These are phyloP conservation scores for Postia placenta DNA, from an alignment of 768 basidiomycete genomes.

Conservation along the genomic window DNA sequence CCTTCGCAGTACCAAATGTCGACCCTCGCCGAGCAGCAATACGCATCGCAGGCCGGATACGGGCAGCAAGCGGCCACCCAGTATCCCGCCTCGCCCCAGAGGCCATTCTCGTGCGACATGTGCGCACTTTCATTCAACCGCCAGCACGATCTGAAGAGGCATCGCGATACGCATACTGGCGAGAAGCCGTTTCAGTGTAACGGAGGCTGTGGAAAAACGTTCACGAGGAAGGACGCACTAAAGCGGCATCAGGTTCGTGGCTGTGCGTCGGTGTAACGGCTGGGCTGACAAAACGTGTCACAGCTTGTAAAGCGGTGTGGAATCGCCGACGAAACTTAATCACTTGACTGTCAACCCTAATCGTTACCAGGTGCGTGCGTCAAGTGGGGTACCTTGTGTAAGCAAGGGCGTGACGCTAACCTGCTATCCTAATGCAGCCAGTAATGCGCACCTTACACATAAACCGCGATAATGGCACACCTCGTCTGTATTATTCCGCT, in stretches of 20 bases:
- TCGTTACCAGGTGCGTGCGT: background rate
- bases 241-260: slow-evolving; percentile 74
- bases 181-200: slow-evolving; percentile 83
- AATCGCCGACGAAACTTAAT: slow-evolving; percentile 46
- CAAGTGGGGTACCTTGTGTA: too few relatives aligned
- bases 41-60: slow-evolving; percentile 18
- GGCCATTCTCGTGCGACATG: slow-evolving; percentile 38
- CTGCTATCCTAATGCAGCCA: too few relatives aligned
- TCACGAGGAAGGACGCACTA: slow-evolving; percentile 80
- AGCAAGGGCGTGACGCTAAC: too few relatives aligned
- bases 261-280: slow-evolving; percentile 18
- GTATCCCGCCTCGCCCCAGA: slow-evolving; percentile 33
- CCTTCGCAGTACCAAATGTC: slow-evolving; percentile 15
- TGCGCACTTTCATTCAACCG: slow-evolving; percentile 82
- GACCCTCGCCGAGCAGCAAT: slow-evolving; percentile 14
- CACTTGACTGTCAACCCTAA: background rate
- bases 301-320: slow-evolving; percentile 76
- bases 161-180: slow-evolving; percentile 79
- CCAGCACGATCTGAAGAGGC: slow-evolving; percentile 80
- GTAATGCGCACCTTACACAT: background rate
- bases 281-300: slow-evolving; percentile 4
- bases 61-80: slow-evolving; percentile 18
- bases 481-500: background rate
- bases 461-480: background rate
- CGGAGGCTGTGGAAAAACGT: slow-evolving; percentile 81